Conservation (phyloP, 768 basidiomycete genomes). For the Gloeophyllum trabeum region DNA sequence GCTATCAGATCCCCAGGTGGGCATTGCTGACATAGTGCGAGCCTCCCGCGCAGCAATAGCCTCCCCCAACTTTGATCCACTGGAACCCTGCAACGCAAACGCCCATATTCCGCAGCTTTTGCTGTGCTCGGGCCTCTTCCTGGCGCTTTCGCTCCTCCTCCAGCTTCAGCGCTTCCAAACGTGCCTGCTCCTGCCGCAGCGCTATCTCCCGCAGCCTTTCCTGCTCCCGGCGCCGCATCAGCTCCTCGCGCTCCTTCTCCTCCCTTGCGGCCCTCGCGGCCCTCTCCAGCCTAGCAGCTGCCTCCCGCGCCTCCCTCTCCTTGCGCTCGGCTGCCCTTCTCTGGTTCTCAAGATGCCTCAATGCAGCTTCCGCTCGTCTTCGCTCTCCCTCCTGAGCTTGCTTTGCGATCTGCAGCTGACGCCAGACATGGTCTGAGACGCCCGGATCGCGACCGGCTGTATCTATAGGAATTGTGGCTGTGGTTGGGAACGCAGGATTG, state of each 20-base stretch:
- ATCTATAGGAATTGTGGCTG: no score
- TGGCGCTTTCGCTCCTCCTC: conserved; percentile 10
- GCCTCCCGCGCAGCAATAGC: conserved; percentile 16
- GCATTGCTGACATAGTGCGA: conserved; percentile 10
- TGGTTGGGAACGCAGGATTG: no score
- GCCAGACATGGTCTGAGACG: conserved; percentile 41
- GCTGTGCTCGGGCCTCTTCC: conserved; percentile 13
- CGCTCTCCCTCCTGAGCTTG: conserved; percentile 13
- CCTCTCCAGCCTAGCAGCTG: conserved; percentile 14
- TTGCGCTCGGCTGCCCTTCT: conserved; percentile 13
- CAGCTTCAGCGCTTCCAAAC: conserved; percentile 19
- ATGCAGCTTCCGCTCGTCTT: conserved; percentile 11
- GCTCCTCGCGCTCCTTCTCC: no score
- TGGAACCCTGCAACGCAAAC: conserved; percentile 13
- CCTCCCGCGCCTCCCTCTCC: conserved; percentile 13
- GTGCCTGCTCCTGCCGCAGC: conserved; percentile 14
- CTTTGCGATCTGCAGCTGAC: conserved; percentile 31
- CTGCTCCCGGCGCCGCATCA: conserved; percentile 16
- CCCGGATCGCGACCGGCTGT: conserved; percentile 47
- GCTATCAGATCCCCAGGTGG: conserved; percentile 8
- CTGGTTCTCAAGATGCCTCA: conserved; percentile 3
- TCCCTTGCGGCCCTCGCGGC: no score
- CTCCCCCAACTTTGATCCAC: conserved; percentile 13
- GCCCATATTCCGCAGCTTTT: conserved; percentile 11
- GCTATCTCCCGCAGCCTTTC: conserved; percentile 17